Evolutionary conservation across 169 alveolate species (phyloP), one percentile per base, ranked within the genome.

Genomic region (Plasmodium chabaudi): DNA sequence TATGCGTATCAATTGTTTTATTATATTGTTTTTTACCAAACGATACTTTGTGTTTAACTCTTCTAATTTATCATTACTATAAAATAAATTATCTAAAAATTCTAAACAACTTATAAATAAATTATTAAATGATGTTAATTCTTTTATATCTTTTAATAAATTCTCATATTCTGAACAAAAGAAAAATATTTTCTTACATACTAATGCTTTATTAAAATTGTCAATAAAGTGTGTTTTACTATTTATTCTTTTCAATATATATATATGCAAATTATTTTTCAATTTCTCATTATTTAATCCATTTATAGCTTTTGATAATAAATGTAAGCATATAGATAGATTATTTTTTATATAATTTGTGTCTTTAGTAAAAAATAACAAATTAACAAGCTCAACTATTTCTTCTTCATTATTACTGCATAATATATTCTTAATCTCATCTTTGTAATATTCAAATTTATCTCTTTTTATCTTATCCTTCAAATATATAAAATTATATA

Each of bases 201-300:
- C 12, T 27, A 64, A 55, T 10, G 87, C 73, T 86, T 56, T 86
- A 47, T 86, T 87, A 42, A 69, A 86, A 65, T 86, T 15, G 34
- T 87, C 61, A 25, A 46, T 17, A 34, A 34, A 34, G 42, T 34
- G 42, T 7, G 25, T 47, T 17, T 23, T 46, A 21, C 21, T 34
- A 46, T 86, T 87, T 65, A 70, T 17, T 42, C 27, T 86, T 86
- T 86, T 86, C 75, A 86, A 69, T n/a, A 86, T 59, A 86, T 86
- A 86, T 42, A 23, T 44, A 71, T 21, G 70, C 47, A 86, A 19
- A 51, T 57, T 70, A 10, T 46, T 70, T 70, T 70, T 86, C 46
- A 70, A 13, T 13, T 65, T 56, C 46, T 56, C 84, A 4, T 17
- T 59, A 27, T 82, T 47, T 68, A 47, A 39, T 55, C 67, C 84